Evolutionary conservation across 495 filamentous ascomycete genomes (phyloP).

Genomic region (Xanthoparmelia taractica): DNA sequence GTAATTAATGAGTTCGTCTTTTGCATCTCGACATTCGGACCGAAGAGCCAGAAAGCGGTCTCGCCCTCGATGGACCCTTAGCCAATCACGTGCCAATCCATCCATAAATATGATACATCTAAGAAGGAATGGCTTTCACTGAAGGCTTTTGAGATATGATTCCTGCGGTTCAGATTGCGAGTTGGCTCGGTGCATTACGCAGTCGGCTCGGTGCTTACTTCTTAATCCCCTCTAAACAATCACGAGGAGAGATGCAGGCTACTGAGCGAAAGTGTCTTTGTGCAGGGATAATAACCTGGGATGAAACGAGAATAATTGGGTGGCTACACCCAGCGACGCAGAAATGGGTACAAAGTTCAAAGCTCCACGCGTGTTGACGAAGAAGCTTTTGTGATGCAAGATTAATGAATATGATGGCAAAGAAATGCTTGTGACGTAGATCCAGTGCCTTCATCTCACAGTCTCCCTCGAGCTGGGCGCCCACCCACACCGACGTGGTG

Average conservation of each 20-base stretch:
- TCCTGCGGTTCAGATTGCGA: not conserved
- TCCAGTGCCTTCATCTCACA: slow-evolving; percentile 12
- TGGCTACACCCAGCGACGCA: not conserved
- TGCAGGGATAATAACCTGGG: not conserved
- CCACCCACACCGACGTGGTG: slow-evolving; percentile 8
- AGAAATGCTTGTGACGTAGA: not conserved
- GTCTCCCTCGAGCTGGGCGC: slow-evolving; percentile 18
- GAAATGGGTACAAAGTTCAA: not conserved
- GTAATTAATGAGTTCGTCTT: not conserved
- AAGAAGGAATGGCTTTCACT: not conserved
- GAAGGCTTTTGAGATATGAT: not conserved
- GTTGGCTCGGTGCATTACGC: not conserved
- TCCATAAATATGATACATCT: not conserved
- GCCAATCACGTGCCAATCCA: no score
- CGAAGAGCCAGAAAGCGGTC: not conserved
- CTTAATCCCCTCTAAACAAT: not conserved
- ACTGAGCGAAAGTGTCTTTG: not conserved
- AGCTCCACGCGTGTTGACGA: not conserved
- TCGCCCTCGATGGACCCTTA: not conserved
- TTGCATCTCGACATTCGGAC: not conserved
- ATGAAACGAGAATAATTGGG: not conserved
- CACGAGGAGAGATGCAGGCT: not conserved
- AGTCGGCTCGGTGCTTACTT: not conserved
- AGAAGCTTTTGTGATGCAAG: not conserved
- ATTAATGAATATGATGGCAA: not conserved